A percentile compares a stretch with the other conserved stretches of the same genome.
Evolutionary conservation across 768 basidiomycete species (phyloP).

Genomic region (Phaeotremella fagi): DNA sequence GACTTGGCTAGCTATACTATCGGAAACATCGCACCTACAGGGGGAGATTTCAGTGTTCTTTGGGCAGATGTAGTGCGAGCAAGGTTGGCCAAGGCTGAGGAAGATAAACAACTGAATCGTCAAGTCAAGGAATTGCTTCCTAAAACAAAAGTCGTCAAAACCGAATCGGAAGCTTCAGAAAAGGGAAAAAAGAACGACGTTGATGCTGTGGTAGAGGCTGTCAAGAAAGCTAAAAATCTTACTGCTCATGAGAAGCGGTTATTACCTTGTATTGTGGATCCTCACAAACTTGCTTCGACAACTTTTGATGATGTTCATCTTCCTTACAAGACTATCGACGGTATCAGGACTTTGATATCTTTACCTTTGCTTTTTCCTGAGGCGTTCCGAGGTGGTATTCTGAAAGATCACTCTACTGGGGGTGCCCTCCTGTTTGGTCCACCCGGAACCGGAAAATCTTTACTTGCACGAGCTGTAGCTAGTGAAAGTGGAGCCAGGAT

Average conservation of each 20-base stretch:
- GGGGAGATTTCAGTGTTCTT: conserved; percentile 1
- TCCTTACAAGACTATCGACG: conserved; percentile 81
- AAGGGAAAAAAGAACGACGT: conserved; percentile 12
- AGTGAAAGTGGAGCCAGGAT: conserved; percentile 91
- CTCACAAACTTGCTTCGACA: conserved; percentile 58
- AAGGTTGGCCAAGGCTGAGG: conserved; percentile 6
- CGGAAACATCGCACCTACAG: conserved; percentile 5
- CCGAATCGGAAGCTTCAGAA: not conserved
- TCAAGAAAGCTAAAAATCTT: conserved; percentile 70
- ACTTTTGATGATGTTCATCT: conserved; percentile 84
- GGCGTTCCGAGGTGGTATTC: conserved; percentile 80
- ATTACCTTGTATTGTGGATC: conserved; percentile 78
- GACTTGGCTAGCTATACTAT: conserved; percentile 17
- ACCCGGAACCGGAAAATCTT: conserved; percentile 82
- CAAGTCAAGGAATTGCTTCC: not conserved
- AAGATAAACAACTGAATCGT: not conserved
- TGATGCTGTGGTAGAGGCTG: conserved; percentile 67
- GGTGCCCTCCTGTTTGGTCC: conserved; percentile 90
- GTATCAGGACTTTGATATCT: conserved; percentile 84
- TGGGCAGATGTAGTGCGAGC: conserved; percentile 23
- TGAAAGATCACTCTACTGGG: conserved; percentile 85
- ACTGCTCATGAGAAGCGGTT: conserved; percentile 76
- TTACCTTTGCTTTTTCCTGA: conserved; percentile 78
- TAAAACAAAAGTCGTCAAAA: not conserved
- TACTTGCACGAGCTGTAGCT: conserved; percentile 82